Percentiles rank a stretch among this genome's conserved stretches.
These are phyloP conservation scores for Hippophae tibetana DNA, from an alignment of 306 rosid genomes.

Conservation along the genomic window DNA sequence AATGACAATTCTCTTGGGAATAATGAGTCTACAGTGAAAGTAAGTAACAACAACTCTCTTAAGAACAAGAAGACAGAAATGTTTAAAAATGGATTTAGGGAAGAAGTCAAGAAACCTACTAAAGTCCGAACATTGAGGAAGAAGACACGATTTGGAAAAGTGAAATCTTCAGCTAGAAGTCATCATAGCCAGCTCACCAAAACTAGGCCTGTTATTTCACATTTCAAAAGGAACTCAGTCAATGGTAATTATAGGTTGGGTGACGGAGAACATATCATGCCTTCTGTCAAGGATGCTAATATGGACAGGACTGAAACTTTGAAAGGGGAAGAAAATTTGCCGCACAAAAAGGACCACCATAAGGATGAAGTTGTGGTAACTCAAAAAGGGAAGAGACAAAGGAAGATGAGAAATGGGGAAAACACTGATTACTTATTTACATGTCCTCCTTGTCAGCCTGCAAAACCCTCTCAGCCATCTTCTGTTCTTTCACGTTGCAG, in stretches of 20 bases:
- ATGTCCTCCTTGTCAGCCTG: constrained; percentile 4
- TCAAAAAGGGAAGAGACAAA: constrained; percentile 15
- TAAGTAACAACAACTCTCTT: constrained; percentile 10
- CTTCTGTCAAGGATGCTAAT: constrained; percentile 20
- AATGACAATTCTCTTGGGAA: constrained; percentile 17
- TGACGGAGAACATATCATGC: constrained; percentile 19
- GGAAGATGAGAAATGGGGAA: constrained; percentile 15
- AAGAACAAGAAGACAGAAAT: constrained; percentile 15
- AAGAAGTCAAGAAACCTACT: constrained; percentile 21
- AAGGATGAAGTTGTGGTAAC: constrained; percentile 9
- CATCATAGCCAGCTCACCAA: constrained; percentile 15
- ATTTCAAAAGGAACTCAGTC: constrained; percentile 12
- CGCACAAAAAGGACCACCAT: constrained; percentile 5
- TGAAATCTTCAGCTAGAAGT: constrained; percentile 12
- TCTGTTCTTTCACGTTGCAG: constrained; percentile 40
- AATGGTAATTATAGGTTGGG: constrained; percentile 12
- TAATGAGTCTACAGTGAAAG: constrained; percentile 26
- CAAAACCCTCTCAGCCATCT: constrained; percentile 22
- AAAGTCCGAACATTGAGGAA: constrained; percentile 26
- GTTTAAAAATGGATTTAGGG: constrained; percentile 12
- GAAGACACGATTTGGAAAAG: constrained; percentile 27
- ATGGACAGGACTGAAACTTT: constrained; percentile 10
- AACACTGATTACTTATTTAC: constrained; percentile 13
- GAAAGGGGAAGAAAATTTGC: constrained; percentile 14
- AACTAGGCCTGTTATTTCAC: constrained; percentile 22